These are phyloP conservation scores for Wickerhamiella azyma DNA, from an alignment of 805 yeast genomes.

Conservation along the genomic window DNA sequence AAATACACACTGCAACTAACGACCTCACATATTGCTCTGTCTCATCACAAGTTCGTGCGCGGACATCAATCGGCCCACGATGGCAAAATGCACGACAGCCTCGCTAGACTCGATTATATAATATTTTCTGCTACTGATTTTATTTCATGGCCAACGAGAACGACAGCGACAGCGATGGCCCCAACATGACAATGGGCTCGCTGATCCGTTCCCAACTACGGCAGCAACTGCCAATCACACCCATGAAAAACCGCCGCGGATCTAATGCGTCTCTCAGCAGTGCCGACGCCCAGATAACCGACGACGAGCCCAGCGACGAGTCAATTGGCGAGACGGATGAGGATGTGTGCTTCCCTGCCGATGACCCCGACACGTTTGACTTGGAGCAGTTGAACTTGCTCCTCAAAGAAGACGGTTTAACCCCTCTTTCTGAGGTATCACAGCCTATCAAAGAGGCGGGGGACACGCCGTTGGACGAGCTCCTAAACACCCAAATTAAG, in stretches of 20 bases:
- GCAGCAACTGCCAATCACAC: neutral
- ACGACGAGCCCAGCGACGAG: slow-evolving; percentile 13
- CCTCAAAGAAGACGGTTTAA: slow-evolving; percentile 7
- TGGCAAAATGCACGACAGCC: too few species aligned
- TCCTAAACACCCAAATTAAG: slow-evolving; percentile 2
- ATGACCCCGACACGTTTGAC: slow-evolving; percentile 39
- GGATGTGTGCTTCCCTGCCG: slow-evolving; percentile 82
- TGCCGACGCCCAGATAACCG: slow-evolving; percentile 3
- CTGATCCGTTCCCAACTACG: neutral
- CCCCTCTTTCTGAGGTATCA: neutral
- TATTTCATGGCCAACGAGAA: neutral
- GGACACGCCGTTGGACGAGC: slow-evolving; percentile 33
- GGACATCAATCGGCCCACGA: too few species aligned
- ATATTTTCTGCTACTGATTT: too few species aligned
- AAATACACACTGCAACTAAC: too few species aligned
- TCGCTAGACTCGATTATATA: too few species aligned
- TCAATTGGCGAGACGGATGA: slow-evolving; percentile 74
- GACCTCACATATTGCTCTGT: too few species aligned
- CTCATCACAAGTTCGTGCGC: too few species aligned
- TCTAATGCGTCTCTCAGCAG: neutral
- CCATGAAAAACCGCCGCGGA: neutral
- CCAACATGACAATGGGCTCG: neutral
- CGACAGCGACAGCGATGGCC: neutral
- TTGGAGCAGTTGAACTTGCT: slow-evolving; percentile 60
- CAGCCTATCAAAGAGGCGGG: too few species aligned